These are phyloP conservation scores for Ogataea zsoltii DNA, from an alignment of 805 yeast genomes.

Conservation along the genomic window DNA sequence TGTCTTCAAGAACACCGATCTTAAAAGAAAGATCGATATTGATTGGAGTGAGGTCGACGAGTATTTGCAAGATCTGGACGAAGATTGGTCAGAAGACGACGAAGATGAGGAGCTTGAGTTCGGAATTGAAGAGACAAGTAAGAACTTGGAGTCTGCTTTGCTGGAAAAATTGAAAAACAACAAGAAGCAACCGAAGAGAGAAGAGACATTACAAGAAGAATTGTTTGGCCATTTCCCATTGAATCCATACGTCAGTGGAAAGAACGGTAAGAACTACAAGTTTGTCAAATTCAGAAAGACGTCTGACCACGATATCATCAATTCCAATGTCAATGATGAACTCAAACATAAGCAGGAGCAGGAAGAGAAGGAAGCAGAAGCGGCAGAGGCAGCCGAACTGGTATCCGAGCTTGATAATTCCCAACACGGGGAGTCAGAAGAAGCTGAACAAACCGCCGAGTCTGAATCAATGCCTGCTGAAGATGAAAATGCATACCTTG, in stretches of 20 bases:
- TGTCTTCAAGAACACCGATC: constrained; percentile 77
- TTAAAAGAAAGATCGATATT: constrained; percentile 49
- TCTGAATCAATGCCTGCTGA: background rate
- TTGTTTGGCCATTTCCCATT: constrained; percentile 32
- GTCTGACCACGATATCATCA: constrained; percentile 27
- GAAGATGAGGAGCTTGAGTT: constrained; percentile 7
- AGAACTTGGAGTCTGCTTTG: constrained; percentile 17
- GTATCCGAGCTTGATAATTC: constrained; percentile 11
- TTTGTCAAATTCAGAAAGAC: constrained; percentile 35
- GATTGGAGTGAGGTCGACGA: constrained; percentile 73
- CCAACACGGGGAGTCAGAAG: constrained; percentile 15
- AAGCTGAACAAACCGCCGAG: constrained; percentile 20
- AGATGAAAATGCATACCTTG: constrained; percentile 12
- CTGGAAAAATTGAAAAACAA: constrained; percentile 14
- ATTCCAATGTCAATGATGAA: constrained; percentile 29
- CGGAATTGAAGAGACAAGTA: constrained; percentile 18
- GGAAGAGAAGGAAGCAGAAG: constrained; percentile 17
- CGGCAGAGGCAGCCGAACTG: constrained; percentile 5
- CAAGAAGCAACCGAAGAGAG: constrained; percentile 9
- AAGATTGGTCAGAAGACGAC: constrained; percentile 20
- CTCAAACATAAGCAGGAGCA: constrained; percentile 20
- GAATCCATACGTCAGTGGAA: constrained; percentile 32
- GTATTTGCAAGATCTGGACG: constrained; percentile 30
- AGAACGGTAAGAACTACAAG: constrained; percentile 32
- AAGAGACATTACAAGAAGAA: constrained; percentile 24